Evolutionary conservation across 495 filamentous ascomycete genomes (phyloP), one percentile per base, ranked within the genome.

Genomic region (Pyrenula aspistea): DNA sequence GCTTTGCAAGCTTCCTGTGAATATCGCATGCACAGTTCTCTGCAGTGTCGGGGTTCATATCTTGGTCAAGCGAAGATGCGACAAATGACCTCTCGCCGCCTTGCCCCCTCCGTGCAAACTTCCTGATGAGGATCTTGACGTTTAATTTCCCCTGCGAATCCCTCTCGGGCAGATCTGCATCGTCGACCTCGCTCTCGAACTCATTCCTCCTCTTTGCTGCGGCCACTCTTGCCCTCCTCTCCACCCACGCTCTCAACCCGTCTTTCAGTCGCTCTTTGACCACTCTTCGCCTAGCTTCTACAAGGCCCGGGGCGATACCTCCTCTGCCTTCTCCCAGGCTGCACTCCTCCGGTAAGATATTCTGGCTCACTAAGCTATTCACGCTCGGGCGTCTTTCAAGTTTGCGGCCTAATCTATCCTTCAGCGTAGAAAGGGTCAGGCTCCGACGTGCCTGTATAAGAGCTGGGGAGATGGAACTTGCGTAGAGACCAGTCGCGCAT

Each of bases 1-100:
- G 66, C 25, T 73, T 75, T 47, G 74, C 67, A n/a, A 78, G 61
- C 12, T 65, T 65, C 4, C 67, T 71, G 0, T 68, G 68, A 22
- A 73, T 42, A 50, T 63, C 66, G 11, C 57, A 49, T 10, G 3
- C 22, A 59, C 61, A 51, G 58, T 64, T 12, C 65, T 60, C 24
- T 56, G 22, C 4, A 22, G 50, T 12, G 42, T 19, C 2, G 22
- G 48, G 1, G 53, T 3, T 12, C 23, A 19, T 25, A 22, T 55
- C 15, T 4, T 42, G 15, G 8, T 4, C 4, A 4, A 15, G 15
- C 15, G 31, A 42, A 4, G 31, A 42, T 15, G 31, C 4, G 47
- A 57, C 63, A 64, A 2, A 12, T n/a, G 21, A 25, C 54, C 24
- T 24, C 48, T 55, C 24, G 51, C 64, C 56, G 58, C 52, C 47